Conservation (phyloP, 371 early-diverging fungal genomes). For the Sporodiniella umbellata region DNA sequence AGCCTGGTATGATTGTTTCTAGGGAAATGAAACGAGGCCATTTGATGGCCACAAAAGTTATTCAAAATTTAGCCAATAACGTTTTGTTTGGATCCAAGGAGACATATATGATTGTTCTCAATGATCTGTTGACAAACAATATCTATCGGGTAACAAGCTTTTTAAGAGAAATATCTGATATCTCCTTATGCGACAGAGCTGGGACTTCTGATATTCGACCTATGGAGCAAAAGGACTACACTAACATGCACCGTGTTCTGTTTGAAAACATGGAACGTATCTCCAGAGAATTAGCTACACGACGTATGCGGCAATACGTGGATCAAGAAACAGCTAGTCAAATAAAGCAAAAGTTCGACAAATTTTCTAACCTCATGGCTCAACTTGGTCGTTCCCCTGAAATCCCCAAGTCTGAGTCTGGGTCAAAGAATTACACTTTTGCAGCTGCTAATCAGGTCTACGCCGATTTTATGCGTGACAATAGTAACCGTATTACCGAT, state of each 20-base stretch:
- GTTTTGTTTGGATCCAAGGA: slow-evolving; percentile 93
- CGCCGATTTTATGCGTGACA: slow-evolving; percentile 79
- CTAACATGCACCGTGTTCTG: slow-evolving; percentile 64
- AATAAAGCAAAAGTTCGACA: slow-evolving; percentile 62
- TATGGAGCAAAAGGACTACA: slow-evolving; percentile 61
- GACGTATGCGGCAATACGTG: slow-evolving; percentile 30
- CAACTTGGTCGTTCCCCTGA: slow-evolving; percentile 78
- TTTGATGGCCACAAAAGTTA: slow-evolving; percentile 88
- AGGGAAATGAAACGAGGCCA: slow-evolving; percentile 77
- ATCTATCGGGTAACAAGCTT: slow-evolving; percentile 65
- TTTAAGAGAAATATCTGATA: slow-evolving; percentile 55
- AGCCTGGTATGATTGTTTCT: slow-evolving; percentile 21
- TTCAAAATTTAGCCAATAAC: slow-evolving; percentile 93
- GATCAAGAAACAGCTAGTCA: slow-evolving; percentile 29
- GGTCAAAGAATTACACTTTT: slow-evolving; percentile 41
- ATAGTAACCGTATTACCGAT: slow-evolving; percentile 65
- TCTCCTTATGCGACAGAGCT: slow-evolving; percentile 19
- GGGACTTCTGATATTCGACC: slow-evolving; percentile 15
- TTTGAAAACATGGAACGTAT: slow-evolving; percentile 73
- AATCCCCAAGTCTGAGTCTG: slow-evolving; percentile 42
- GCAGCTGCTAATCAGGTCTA: slow-evolving; percentile 61
- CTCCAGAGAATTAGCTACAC: slow-evolving; percentile 56
- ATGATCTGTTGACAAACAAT: slow-evolving; percentile 77
- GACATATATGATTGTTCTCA: slow-evolving; percentile 85
- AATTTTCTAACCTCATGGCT: slow-evolving; percentile 77